Evolutionary conservation across 352 stramenopile genomes (phyloP), one percentile per base, ranked within the genome.

Genomic region (Pythium aquatile): DNA sequence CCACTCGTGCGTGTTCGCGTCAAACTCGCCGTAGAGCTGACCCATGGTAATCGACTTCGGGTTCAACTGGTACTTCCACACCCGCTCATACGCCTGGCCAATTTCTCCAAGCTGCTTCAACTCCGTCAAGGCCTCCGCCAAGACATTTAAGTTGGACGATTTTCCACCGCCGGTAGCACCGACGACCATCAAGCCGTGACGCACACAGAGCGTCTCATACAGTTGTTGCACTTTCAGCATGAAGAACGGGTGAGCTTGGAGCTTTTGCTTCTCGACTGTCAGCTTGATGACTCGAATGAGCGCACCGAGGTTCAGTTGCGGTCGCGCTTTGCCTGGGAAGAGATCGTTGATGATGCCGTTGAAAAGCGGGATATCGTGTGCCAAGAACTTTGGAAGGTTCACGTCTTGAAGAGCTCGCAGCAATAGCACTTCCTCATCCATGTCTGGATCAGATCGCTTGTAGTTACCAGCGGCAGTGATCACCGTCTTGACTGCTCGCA

Each of bases 21-120:
- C 95, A 55, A 98, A 98, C 57, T 97, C 89, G 46, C 94, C 94
- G 62, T 98, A 98, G 0, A 98, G 75, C 69, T 98, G 93, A 0
- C 94, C 94, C 93, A 98, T 98, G 2, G 90, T 98, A 70, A 98
- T 98, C 0, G 88, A 97, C 62, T 98, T 98, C 0, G 94, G 94
- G 75, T 98, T 98, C 6, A 98, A 65, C 26, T 97, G 91, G 65
- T 85, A 96, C 5, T 81, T 79, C 1, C 87, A 49, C 16, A 98
- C 91, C 13, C 85, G 81, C 54, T 98, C 90, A 62, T 96, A 98
- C 5, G 83, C 83, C 44, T 88, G 81, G 0, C 84, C 84, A 17
- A 87, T 67, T 58, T 94, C 81, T 0, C 75, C 83, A 28, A 96
- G 75, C 28, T 78, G 74, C 62, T 97, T 95, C 0, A 98, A 76